Evolutionary conservation across 805 yeast species (phyloP).

Genomic region (Pichia sporocuriosa): DNA sequence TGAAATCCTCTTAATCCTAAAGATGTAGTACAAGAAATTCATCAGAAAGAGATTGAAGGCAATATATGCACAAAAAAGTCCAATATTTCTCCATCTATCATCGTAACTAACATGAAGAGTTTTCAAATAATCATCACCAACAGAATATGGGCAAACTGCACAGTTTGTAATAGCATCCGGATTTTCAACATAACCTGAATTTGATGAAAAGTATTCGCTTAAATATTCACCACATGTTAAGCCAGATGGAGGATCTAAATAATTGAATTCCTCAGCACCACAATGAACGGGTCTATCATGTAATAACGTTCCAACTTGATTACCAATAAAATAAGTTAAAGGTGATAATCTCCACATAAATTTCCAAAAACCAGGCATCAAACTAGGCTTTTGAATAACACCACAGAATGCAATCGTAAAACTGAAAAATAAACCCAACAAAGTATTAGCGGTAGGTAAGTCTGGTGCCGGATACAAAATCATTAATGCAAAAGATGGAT

Average conservation of each 20-base stretch:
- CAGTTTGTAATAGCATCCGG: constrained; percentile 43
- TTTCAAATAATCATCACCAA: constrained; percentile 42
- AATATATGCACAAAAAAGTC: constrained; percentile 52
- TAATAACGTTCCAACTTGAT: constrained; percentile 40
- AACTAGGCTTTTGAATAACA: constrained; percentile 48
- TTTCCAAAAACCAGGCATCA: constrained; percentile 79
- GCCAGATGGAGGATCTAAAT: constrained; percentile 50
- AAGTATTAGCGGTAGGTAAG: constrained; percentile 58
- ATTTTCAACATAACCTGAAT: constrained; percentile 52
- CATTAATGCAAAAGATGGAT: constrained; percentile 46
- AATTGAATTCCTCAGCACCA: constrained; percentile 39
- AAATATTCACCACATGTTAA: constrained; percentile 58
- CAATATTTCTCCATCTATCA: constrained; percentile 62
- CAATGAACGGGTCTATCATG: constrained; percentile 50
- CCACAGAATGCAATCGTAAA: constrained; percentile 63
- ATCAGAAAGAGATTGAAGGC: constrained; percentile 41
- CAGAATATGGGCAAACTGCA: constrained; percentile 40
- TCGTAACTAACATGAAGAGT: constrained; percentile 37
- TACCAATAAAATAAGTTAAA: constrained; percentile 60
- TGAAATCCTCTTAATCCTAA: constrained; percentile 25
- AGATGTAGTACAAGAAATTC: constrained; percentile 30
- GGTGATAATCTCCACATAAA: constrained; percentile 76
- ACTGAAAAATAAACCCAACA: constrained; percentile 48
- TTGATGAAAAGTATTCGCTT: constrained; percentile 28
- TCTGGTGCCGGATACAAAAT: constrained; percentile 56